phyloP scores from a whole-genome alignment of 2,329 filamentous ascomycete genomes.

The Elsinoe necatrix region DNA sequence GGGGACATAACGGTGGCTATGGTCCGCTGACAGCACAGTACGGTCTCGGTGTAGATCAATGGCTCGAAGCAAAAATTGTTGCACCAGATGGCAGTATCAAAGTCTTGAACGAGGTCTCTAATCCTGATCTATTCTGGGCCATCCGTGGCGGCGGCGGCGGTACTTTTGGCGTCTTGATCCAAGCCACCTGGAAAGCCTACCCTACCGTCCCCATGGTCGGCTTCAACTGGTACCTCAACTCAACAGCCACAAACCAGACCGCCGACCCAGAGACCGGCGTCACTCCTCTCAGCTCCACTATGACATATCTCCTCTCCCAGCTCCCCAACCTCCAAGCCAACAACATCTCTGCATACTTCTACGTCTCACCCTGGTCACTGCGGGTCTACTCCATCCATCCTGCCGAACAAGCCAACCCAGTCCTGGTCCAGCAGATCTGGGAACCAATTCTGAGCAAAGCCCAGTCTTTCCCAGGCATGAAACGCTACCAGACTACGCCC shows the following conservation, averaged over 20 bases:
- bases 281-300: conserved; percentile 1
- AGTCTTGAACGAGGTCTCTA: conserved; percentile 22
- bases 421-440: background rate
- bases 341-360: conserved; percentile 2
- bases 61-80: conserved; percentile 18
- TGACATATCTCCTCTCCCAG: background rate
- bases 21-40: conserved; percentile 17
- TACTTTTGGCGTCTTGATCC: conserved; percentile 47
- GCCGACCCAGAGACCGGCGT: conserved; percentile 3
- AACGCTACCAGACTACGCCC: background rate
- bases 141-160: conserved; percentile 51
- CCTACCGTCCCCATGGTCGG: conserved; percentile 10
- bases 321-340: background rate
- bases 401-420: background rate
- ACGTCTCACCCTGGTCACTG: background rate
- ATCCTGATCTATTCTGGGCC: conserved; percentile 57
- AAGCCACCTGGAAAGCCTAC: conserved; percentile 18
- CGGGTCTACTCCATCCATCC: conserved; percentile 1
- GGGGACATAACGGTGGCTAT: conserved; percentile 19
- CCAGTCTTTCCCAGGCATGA: background rate
- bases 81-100: conserved; percentile 18
- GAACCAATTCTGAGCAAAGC: background rate
- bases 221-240: conserved; percentile 10
- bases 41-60: conserved; percentile 20
- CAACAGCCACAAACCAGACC: background rate